phyloP scores from a whole-genome alignment of 2,329 filamentous ascomycete genomes.

The Colletotrichum sp. region DNA sequence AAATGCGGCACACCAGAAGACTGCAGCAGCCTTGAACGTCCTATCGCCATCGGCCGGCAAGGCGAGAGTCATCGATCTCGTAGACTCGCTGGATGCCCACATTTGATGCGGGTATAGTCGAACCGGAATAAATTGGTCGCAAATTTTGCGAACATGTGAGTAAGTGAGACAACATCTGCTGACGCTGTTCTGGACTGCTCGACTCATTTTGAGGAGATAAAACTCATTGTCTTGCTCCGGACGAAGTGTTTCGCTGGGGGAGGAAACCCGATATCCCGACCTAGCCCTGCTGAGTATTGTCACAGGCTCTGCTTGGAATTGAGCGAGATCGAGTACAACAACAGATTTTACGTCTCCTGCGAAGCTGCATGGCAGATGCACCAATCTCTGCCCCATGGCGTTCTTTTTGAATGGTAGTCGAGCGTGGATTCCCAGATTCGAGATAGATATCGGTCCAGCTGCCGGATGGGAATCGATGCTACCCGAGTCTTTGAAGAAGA shows the following conservation, averaged over 20 bases:
- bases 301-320: not conserved
- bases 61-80: not conserved
- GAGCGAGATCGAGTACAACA: no score
- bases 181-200: not conserved
- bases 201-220: accelerated
- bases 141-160: not conserved
- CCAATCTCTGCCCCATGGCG: accelerated
- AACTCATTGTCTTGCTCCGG: accelerated
- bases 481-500: accelerated
- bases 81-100: not conserved
- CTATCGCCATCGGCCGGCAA: not conserved
- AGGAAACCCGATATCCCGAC: not conserved
- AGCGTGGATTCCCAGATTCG: not conserved
- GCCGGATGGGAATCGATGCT: not conserved
- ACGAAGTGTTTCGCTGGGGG: not conserved
- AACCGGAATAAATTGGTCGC: not conserved
- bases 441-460: accelerated
- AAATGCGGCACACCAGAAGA: accelerated
- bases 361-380: not conserved
- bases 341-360: not conserved
- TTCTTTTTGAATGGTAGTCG: not conserved
- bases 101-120: accelerated
- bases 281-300: not conserved
- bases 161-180: not conserved
- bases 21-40: not conserved